Evolutionary conservation across 129 eudicot genomes (phyloP).

Genomic region (Lactuca saligna): DNA sequence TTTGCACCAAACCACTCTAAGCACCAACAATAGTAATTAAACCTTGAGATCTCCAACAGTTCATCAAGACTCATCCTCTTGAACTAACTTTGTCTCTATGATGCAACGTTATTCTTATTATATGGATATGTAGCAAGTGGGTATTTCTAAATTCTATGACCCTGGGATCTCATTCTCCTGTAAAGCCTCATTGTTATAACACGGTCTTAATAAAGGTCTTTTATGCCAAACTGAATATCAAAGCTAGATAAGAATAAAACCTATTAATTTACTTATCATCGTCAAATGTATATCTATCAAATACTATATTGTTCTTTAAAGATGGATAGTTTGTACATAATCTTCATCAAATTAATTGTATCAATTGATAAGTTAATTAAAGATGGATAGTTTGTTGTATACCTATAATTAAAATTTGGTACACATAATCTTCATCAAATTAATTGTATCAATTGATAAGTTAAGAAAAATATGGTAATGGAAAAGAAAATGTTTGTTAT

Average conservation of each 20-base stretch:
- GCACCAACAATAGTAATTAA: constrained; percentile 97
- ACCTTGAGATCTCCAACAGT: constrained; percentile 70
- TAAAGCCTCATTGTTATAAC: constrained; percentile 91
- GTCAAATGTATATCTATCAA: neutral
- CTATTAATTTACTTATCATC: neutral
- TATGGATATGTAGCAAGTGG: constrained; percentile 80
- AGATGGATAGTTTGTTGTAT: constrained; percentile 97
- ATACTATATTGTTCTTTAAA: constrained; percentile 69
- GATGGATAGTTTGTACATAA: constrained; percentile 84
- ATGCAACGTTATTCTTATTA: constrained; percentile 67
- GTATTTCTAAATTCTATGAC: constrained; percentile 61
- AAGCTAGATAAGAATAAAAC: constrained; percentile 41
- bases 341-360: constrained; percentile 1
- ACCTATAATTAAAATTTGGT: too few species aligned
- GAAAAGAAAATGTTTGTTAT: constrained; percentile 29
- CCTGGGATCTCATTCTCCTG: constrained; percentile 77
- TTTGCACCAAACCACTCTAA: constrained; percentile 33
- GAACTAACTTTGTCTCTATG: constrained; percentile 84
- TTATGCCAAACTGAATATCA: constrained; percentile 79
- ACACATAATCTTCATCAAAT: neutral
- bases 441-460: neutral
- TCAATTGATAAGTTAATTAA: constrained; percentile 28
- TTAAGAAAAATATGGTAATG: constrained; percentile 14
- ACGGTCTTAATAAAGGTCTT: constrained; percentile 88
- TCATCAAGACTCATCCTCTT: constrained; percentile 85